A percentile compares a stretch with the other conserved stretches of the same genome.
These are phyloP conservation scores for Takashimella tepidaria DNA, from an alignment of 1,284 basidiomycete genomes.

Conservation along the genomic window DNA sequence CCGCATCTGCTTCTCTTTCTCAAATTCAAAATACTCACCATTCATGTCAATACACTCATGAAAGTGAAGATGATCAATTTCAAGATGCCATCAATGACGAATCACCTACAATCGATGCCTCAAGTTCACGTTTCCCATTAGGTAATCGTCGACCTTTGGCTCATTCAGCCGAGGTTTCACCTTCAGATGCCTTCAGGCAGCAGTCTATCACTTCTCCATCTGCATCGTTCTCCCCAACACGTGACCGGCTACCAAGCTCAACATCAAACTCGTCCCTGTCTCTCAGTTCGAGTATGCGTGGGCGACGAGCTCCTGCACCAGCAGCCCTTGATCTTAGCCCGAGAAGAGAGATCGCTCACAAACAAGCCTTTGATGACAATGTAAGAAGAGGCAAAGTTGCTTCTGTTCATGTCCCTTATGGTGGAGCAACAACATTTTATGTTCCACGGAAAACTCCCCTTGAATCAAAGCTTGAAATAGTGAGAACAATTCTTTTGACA, in stretches of 20 bases:
- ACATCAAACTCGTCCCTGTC: slow-evolving; percentile 22
- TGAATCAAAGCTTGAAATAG: neutral
- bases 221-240: neutral
- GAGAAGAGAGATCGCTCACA: slow-evolving; percentile 8
- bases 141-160: neutral
- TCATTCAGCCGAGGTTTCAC: neutral
- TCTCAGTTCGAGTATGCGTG: slow-evolving; percentile 17
- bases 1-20: neutral
- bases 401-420: neutral
- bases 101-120: neutral
- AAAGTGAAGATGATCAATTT: slow-evolving; percentile 1
- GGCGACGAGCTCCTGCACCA: slow-evolving; percentile 34
- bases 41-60: neutral
- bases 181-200: neutral
- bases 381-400: neutral
- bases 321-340: slow-evolving; percentile 38
- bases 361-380: neutral
- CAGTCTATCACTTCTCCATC: neutral
- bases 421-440: neutral
- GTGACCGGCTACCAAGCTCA: slow-evolving; percentile 17
- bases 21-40: neutral
- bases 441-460: neutral
- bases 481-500: too few species aligned
- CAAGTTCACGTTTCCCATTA: neutral
- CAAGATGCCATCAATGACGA: slow-evolving; percentile 4